Conservation (phyloP, 352 stramenopile genomes). For the Phytophthora chlamydospora region DNA sequence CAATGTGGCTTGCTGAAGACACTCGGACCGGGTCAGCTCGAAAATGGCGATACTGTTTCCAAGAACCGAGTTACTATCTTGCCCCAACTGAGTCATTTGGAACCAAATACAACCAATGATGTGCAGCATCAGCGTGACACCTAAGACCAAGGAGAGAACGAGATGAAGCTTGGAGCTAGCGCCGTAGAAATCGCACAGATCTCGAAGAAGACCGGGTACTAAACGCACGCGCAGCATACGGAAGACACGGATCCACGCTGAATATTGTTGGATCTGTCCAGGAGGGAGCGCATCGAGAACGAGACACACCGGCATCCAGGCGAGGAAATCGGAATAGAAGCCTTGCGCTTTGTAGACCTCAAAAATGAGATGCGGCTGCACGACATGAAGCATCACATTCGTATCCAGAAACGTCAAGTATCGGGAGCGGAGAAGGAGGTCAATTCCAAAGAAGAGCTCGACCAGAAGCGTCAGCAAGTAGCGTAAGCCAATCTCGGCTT, state of each 20-base stretch:
- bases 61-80: slow-evolving; percentile 2
- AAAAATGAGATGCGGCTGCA: slow-evolving; percentile 62
- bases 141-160: slow-evolving; percentile 48
- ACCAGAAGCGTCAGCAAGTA: slow-evolving; percentile 45
- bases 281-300: slow-evolving; percentile 45
- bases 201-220: slow-evolving; percentile 40
- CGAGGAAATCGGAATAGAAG: slow-evolving; percentile 58
- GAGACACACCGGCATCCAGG: slow-evolving; percentile 50
- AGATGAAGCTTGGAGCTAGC: slow-evolving; percentile 59
- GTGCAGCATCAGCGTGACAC: slow-evolving; percentile 59
- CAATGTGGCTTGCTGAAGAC: slow-evolving; percentile 44
- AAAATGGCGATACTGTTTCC: neutral
- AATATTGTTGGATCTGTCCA: slow-evolving; percentile 29
- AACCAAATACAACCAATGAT: slow-evolving; percentile 69
- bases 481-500: slow-evolving; percentile 30
- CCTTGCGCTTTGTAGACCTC: slow-evolving; percentile 54
- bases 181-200: slow-evolving; percentile 57
- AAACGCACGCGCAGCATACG: slow-evolving; percentile 54
- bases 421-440: slow-evolving; percentile 55
- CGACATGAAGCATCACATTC: slow-evolving; percentile 59
- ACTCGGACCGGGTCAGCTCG: slow-evolving; percentile 42
- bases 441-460: slow-evolving; percentile 57
- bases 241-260: slow-evolving; percentile 49
- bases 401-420: slow-evolving; percentile 67
- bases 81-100: slow-evolving; percentile 41